A percentile compares a stretch with the other conserved stretches of the same genome.
phyloP scores from a whole-genome alignment of 2,329 filamentous ascomycete species.

The Fusarium sublunatum region DNA sequence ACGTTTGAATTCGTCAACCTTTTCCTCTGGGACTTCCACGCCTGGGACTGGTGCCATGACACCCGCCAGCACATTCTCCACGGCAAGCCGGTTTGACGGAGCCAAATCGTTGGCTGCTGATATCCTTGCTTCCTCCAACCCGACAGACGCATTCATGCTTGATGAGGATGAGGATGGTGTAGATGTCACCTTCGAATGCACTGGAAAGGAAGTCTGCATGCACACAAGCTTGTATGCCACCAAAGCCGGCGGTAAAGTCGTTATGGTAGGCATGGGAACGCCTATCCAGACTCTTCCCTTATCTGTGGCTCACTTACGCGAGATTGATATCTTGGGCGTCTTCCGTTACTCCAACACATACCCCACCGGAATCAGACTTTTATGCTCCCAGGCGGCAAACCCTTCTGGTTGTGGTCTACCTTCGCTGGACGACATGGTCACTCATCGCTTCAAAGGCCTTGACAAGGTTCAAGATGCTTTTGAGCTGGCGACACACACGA shows the following conservation, averaged over 20 bases:
- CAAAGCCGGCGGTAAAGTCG: constrained; percentile 74
- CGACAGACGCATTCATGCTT: constrained; percentile 44
- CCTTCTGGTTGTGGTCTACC: constrained; percentile 63
- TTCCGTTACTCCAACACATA: constrained; percentile 85
- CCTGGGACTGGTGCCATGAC: constrained; percentile 55
- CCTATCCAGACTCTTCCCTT: constrained; percentile 80
- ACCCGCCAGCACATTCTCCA: constrained; percentile 58
- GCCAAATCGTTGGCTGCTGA: constrained; percentile 63
- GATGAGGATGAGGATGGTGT: constrained; percentile 74
- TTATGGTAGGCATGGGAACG: constrained; percentile 84
- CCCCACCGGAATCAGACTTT: constrained; percentile 72
- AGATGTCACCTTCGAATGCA: constrained; percentile 80
- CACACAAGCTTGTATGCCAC: constrained; percentile 80
- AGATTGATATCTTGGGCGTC: constrained; percentile 82
- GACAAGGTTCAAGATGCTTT: constrained; percentile 72
- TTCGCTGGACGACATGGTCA: constrained; percentile 77
- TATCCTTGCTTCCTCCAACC: constrained; percentile 57
- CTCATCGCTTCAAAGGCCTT: constrained; percentile 75
- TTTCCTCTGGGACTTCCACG: constrained; percentile 62
- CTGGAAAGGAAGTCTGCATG: constrained; percentile 79
- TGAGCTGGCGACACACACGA: constrained; percentile 75
- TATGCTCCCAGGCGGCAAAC: constrained; percentile 59
- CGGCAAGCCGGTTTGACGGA: constrained; percentile 61
- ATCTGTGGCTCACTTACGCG: constrained; percentile 76
- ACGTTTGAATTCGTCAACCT: constrained; percentile 57